Evolutionary conservation across 106 monocot genomes (phyloP), one percentile per base, ranked within the genome.

Genomic region (Dendrobium chrysotoxum): DNA sequence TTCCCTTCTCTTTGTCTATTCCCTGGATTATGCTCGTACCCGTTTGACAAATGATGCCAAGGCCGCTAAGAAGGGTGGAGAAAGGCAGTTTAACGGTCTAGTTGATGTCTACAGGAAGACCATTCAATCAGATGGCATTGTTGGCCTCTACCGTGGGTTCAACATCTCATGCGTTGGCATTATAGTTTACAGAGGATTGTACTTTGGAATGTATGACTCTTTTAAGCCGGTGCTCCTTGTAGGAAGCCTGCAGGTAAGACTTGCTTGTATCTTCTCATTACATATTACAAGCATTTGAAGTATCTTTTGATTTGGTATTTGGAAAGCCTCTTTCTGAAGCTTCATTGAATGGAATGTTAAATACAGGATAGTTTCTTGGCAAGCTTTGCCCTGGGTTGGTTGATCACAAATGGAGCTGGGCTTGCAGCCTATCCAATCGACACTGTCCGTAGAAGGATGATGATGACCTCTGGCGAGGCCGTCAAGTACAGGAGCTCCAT

Each of bases 401-500:
- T 89, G 39, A 84, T 89, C 71, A 89, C 88, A 58, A 89, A 83
- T 21, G 88, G 88, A 30, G 88, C 86, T 12, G 88, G 88, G 40
- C 86, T 89, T 41, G 88, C 88, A 42, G 81, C 88, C 28, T 89
- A 89, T 61, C 88, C 88, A 26, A 86, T 89, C 53, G 88, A 89
- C 68, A 89, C 88, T 4, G 86, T 89, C 16, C 83, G 88, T 6
- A 89, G 86, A 84, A 83, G 88, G 57, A 89, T 86, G 86, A 89
- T 89, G 88, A 89, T 89, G 88, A 89, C 88, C 5, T 89, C 88
- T 4, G 88, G 88, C 20, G 88, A 86, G 71, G 85, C 83, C 2
- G 88, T 88, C 41, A 89, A 89, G 87, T 90, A 90, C 82, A 90
- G 87, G 77, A 85, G 87, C 71, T 90, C 90, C 21, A 11, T 87